phyloP scores from a whole-genome alignment of 1,284 basidiomycete genomes.

The Apiotrichum gracile region DNA sequence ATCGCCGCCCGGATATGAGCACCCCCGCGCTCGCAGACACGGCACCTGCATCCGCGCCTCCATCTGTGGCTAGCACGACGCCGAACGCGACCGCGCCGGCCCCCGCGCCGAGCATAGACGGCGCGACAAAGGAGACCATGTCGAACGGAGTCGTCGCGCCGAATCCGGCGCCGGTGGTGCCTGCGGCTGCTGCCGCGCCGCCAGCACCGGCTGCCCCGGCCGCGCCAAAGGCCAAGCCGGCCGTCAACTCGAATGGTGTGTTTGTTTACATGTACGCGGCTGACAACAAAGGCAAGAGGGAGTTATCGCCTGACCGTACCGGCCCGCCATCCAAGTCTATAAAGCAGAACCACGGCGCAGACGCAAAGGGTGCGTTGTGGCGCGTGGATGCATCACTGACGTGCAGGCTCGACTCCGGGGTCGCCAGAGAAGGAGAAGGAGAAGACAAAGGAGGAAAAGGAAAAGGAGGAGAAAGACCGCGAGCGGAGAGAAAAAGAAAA shows the following conservation, averaged over 20 bases:
- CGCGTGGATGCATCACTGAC: neutral
- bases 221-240: neutral
- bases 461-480: neutral
- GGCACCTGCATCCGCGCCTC: too few species aligned
- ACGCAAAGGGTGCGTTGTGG: slow-evolving; percentile 2
- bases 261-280: neutral
- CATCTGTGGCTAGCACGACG: too few species aligned
- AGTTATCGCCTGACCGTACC: slow-evolving; percentile 11
- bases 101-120: too few species aligned
- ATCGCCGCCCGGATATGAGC: too few species aligned
- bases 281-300: slow-evolving; percentile 13
- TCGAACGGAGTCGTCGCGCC: too few species aligned
- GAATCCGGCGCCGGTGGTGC: too few species aligned
- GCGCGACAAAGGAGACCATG: too few species aligned
- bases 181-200: neutral
- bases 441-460: neutral
- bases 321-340: slow-evolving; percentile 13
- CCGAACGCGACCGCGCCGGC: too few species aligned
- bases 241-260: slow-evolving; percentile 16
- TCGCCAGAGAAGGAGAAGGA: neutral
- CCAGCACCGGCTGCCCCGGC: neutral
- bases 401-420: neutral
- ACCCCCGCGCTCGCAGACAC: too few species aligned
- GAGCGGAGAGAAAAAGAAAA: neutral
- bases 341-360: slow-evolving; percentile 9